Conservation (phyloP, 257 asterid genomes). For the Marsdenia floribunda region DNA sequence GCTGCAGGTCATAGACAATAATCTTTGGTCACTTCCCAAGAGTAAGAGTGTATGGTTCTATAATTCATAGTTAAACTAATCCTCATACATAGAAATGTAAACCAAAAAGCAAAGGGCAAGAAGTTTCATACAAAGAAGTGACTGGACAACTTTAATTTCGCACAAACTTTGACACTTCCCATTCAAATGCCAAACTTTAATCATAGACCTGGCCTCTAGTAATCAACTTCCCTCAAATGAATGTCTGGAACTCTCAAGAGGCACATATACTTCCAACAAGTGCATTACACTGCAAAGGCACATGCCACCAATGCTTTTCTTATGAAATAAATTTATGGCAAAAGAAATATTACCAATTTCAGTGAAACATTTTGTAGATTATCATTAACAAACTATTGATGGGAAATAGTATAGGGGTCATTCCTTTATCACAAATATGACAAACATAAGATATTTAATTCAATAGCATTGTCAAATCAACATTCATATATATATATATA, state of each 20-base stretch:
- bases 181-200: background rate
- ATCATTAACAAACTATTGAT: background rate
- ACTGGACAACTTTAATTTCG: background rate
- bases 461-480: background rate
- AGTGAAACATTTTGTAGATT: background rate
- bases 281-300: background rate
- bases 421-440: background rate
- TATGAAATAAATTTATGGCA: background rate
- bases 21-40: background rate
- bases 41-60: background rate
- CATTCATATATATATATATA: too few species aligned
- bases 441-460: background rate
- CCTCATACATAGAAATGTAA: background rate
- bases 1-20: background rate
- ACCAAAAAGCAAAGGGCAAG: background rate
- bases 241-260: background rate
- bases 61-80: background rate
- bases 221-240: background rate
- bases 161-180: background rate
- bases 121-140: background rate
- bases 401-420: background rate
- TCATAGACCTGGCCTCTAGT: background rate
- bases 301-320: background rate
- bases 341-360: background rate
- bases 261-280: background rate